These are phyloP conservation scores for Hymenoscyphus repandus DNA, from an alignment of 2,329 filamentous ascomycete genomes.

Conservation along the genomic window DNA sequence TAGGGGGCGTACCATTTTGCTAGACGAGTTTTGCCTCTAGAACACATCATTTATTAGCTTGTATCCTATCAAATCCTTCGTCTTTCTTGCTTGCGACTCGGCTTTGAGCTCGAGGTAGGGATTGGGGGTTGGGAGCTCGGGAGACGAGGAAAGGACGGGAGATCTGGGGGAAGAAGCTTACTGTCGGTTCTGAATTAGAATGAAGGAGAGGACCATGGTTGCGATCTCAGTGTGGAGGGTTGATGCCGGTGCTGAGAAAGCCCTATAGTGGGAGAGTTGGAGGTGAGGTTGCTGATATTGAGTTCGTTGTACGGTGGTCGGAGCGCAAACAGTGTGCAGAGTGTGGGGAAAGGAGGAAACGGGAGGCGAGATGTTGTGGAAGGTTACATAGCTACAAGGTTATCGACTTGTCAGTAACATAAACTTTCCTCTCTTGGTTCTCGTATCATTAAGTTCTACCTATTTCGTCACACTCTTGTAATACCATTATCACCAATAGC, in stretches of 20 bases:
- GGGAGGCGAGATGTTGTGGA: neutral
- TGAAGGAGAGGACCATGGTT: slow-evolving; percentile 69
- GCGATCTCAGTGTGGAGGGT: neutral
- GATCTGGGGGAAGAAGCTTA: slow-evolving; percentile 39
- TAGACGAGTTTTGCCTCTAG: slow-evolving; percentile 91
- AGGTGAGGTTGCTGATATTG: too few species aligned
- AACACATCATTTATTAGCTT: slow-evolving; percentile 12
- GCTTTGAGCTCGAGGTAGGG: neutral
- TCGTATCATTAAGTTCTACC: too few species aligned
- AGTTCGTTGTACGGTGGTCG: too few species aligned
- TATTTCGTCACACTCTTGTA: too few species aligned
- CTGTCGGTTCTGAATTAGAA: slow-evolving; percentile 87
- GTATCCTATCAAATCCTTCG: neutral
- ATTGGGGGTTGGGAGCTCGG: neutral
- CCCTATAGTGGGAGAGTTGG: neutral
- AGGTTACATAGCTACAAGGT: neutral
- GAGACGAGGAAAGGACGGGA: too few species aligned
- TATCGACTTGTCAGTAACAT: too few species aligned
- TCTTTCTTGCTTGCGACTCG: neutral
- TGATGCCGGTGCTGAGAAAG: neutral
- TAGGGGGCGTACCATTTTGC: slow-evolving; percentile 99
- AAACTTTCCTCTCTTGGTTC: too few species aligned
- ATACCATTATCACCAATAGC: too few species aligned
- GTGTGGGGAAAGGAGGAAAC: too few species aligned
- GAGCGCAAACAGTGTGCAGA: too few species aligned